Evolutionary conservation across 2,329 filamentous ascomycete species (phyloP).

Genomic region (Niveomyces coronatus): DNA sequence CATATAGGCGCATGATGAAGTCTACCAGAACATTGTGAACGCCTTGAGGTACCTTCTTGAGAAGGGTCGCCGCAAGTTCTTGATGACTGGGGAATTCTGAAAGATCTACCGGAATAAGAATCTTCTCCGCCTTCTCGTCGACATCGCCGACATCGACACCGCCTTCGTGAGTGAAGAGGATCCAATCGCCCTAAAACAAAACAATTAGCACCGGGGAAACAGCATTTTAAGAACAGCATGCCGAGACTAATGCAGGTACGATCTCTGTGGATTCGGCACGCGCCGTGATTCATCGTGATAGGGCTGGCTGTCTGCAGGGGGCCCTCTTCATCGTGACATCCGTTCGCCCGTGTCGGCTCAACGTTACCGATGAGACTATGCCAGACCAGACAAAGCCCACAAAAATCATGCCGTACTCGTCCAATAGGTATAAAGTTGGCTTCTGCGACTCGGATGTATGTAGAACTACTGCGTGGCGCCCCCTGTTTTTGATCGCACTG

Average conservation of each 20-base stretch:
- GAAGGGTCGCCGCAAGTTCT: conserved; percentile 71
- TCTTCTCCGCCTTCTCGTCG: conserved; percentile 97
- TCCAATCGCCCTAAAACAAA: conserved; percentile 80
- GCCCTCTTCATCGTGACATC: conserved; percentile 25
- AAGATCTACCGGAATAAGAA: conserved; percentile 93
- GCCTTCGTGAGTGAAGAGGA: conserved; percentile 98
- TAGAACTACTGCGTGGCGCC: conserved; percentile 9
- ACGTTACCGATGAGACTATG: conserved; percentile 17
- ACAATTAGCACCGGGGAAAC: conserved; percentile 25
- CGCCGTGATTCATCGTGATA: conserved; percentile 7
- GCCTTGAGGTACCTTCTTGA: conserved; percentile 90
- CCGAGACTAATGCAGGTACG: conserved; percentile 7
- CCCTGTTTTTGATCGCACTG: too few relatives aligned
- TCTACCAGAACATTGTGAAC: conserved; percentile 97
- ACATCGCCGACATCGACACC: conserved; percentile 99
- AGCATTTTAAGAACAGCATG: neutral
- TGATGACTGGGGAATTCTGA: conserved; percentile 92
- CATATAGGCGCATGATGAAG: conserved; percentile 97
- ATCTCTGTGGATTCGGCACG: conserved; percentile 9
- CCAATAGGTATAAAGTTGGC: conserved; percentile 3
- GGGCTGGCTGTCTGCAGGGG: conserved; percentile 7
- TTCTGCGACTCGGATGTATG: neutral
- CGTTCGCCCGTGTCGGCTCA: conserved; percentile 26
- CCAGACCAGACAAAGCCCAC: conserved; percentile 8
- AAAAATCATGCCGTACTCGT: conserved; percentile 2